Percentiles rank a stretch among this genome's conserved stretches.
Conservation (phyloP, 2,329 filamentous ascomycete genomes). For the Lasiodiplodia hormozganensis region DNA sequence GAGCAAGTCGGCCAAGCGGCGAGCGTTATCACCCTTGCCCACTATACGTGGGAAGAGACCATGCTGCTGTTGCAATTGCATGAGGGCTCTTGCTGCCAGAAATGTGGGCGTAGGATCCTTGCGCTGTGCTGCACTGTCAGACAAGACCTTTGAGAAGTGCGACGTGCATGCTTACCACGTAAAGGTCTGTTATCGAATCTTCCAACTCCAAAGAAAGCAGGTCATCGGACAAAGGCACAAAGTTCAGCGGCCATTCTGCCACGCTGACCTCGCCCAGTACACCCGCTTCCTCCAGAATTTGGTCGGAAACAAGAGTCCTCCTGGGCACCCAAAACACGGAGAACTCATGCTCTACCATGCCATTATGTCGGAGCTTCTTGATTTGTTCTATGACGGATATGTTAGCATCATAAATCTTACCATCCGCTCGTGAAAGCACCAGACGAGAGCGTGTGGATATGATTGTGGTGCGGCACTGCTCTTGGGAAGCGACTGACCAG, state of each 20-base stretch:
- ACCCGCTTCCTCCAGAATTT: constrained; percentile 89
- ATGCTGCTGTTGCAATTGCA: constrained; percentile 90
- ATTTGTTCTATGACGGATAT: constrained; percentile 77
- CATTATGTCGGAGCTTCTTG: constrained; percentile 85
- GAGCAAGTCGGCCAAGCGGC: constrained; percentile 84
- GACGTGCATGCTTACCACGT: constrained; percentile 63
- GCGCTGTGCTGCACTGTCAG: constrained; percentile 54
- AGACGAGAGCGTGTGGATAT: constrained; percentile 25
- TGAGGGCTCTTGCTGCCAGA: constrained; percentile 86
- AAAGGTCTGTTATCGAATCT: constrained; percentile 84
- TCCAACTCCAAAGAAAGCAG: constrained; percentile 89
- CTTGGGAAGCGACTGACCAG: constrained; percentile 21
- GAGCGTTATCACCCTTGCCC: constrained; percentile 94
- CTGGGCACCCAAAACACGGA: constrained; percentile 96
- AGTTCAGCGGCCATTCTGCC: constrained; percentile 84
- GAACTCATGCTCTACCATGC: constrained; percentile 91
- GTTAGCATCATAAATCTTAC: constrained; percentile 53
- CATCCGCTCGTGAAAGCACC: neutral
- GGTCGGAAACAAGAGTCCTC: constrained; percentile 88
- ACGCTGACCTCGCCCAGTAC: constrained; percentile 93
- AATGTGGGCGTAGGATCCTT: constrained; percentile 94
- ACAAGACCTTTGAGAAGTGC: constrained; percentile 4
- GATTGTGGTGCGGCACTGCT: constrained; percentile 10
- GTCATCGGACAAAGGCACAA: constrained; percentile 91
- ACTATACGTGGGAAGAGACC: constrained; percentile 94